phyloP scores from a whole-genome alignment of 495 filamentous ascomycete genomes.

The Aspergillus cavernicola region DNA sequence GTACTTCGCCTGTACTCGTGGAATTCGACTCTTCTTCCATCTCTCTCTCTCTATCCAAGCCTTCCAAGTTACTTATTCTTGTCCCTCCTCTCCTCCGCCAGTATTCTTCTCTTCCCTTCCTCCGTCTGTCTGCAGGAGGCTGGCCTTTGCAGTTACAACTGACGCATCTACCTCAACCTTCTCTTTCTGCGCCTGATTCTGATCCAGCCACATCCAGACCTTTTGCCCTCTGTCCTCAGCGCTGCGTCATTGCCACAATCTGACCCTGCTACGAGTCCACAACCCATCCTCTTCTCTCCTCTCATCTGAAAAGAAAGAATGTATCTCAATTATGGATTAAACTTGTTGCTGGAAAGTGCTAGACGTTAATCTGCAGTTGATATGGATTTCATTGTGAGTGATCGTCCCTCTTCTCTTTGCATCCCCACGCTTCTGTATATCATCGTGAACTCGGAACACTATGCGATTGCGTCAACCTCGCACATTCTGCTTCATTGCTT shows the following conservation, averaged over 20 bases:
- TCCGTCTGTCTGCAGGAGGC: constrained; percentile 24
- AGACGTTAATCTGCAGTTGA: constrained; percentile 28
- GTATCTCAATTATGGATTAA: constrained; percentile 37
- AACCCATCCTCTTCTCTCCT: background rate
- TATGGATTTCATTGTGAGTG: constrained; percentile 51
- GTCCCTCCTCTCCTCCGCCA: constrained; percentile 4
- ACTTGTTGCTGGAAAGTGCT: constrained; percentile 24
- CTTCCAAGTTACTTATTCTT: constrained; percentile 10
- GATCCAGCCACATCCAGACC: background rate
- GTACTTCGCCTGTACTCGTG: constrained; percentile 1
- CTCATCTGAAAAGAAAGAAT: constrained; percentile 31
- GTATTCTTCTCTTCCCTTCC: constrained; percentile 5
- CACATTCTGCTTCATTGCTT: background rate
- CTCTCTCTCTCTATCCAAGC: background rate
- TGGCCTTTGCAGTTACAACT: constrained; percentile 24
- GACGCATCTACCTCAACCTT: background rate
- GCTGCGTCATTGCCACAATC: constrained; percentile 17
- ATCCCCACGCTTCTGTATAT: background rate
- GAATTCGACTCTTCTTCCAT: constrained; percentile 3
- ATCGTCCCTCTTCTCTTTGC: background rate
- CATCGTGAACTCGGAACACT: background rate
- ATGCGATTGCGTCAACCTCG: constrained; percentile 10
- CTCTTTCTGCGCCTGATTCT: background rate
- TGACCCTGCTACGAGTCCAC: background rate
- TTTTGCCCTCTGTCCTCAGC: background rate